Conservation (phyloP, 2,329 filamentous ascomycete genomes). For the Fusarium falciforme region DNA sequence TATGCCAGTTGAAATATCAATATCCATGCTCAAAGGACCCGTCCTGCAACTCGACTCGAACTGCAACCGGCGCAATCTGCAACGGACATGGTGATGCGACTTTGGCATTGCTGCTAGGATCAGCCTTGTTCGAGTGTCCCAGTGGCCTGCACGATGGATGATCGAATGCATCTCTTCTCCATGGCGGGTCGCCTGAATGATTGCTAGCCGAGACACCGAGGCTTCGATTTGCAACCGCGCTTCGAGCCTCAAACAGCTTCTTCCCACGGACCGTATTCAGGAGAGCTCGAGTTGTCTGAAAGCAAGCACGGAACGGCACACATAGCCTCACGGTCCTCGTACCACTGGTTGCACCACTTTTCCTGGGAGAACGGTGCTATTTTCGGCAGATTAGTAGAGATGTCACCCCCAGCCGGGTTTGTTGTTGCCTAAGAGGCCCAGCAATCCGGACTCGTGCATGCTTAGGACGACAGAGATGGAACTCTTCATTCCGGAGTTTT, state of each 20-base stretch:
- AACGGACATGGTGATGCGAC: slow-evolving; percentile 4
- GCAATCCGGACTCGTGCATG: background rate
- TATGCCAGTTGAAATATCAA: slow-evolving; percentile 1
- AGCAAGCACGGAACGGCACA: slow-evolving; percentile 7
- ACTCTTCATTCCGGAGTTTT: background rate
- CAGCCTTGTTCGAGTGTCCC: slow-evolving; percentile 15
- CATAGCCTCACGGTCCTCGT: slow-evolving; percentile 16
- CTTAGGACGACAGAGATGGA: background rate
- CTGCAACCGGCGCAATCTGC: slow-evolving; percentile 1
- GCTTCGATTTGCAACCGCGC: slow-evolving; percentile 11
- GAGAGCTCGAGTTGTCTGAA: background rate
- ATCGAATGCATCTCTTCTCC: slow-evolving; percentile 3
- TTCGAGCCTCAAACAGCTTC: background rate
- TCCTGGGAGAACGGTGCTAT: slow-evolving; percentile 32
- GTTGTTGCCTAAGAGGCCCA: slow-evolving; percentile 8
- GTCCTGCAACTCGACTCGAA: background rate
- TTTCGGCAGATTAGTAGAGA: slow-evolving; percentile 32
- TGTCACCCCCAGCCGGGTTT: slow-evolving; percentile 2
- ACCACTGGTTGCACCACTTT: slow-evolving; percentile 20
- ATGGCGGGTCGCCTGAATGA: slow-evolving; percentile 19
- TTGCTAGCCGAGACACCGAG: slow-evolving; percentile 24
- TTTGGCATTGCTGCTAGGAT: slow-evolving; percentile 3
- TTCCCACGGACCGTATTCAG: background rate
- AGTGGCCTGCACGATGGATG: slow-evolving; percentile 5
- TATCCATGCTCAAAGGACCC: slow-evolving; percentile 20